Percentiles rank a stretch among this genome's conserved stretches.
Evolutionary conservation across 768 basidiomycete genomes (phyloP).

Genomic region (Lentinula boryana): DNA sequence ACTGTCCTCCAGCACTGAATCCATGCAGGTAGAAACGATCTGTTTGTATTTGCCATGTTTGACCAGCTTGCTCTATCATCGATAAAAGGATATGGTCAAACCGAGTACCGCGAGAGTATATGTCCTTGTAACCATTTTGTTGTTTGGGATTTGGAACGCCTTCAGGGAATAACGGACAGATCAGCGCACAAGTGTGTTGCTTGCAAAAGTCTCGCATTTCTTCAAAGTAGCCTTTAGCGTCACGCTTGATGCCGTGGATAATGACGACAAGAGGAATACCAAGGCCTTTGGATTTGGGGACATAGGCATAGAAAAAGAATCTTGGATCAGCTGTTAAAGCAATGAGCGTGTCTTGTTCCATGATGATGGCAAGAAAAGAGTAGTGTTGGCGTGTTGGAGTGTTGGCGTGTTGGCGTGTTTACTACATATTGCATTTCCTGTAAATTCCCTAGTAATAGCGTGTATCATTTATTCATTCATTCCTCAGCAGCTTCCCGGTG

Average conservation of each 20-base stretch:
- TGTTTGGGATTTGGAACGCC: slow-evolving; percentile 16
- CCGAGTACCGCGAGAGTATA: slow-evolving; percentile 13
- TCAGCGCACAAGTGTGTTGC: slow-evolving; percentile 6
- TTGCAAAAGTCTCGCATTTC: slow-evolving; percentile 12
- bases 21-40: slow-evolving; percentile 16
- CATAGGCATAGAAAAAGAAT: slow-evolving; percentile 14
- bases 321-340: slow-evolving; percentile 12
- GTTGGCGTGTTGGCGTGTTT: neutral
- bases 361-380: neutral
- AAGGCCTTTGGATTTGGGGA: slow-evolving; percentile 7
- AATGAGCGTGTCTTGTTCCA: slow-evolving; percentile 9
- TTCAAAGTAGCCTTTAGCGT: slow-evolving; percentile 8
- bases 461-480: no score
- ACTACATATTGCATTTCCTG: no score
- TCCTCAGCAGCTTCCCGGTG: no score
- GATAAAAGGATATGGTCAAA: slow-evolving; percentile 16
- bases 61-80: slow-evolving; percentile 17
- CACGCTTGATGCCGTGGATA: slow-evolving; percentile 16
- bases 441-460: no score
- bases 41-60: slow-evolving; percentile 12
- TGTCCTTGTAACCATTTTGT: slow-evolving; percentile 14
- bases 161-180: slow-evolving; percentile 17
- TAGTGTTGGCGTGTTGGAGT: neutral
- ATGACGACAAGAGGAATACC: slow-evolving; percentile 13
- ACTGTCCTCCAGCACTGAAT: slow-evolving; percentile 20